Base-by-base conservation (phyloP, 306 rosid species). In the Lablab purpureus region DNA sequence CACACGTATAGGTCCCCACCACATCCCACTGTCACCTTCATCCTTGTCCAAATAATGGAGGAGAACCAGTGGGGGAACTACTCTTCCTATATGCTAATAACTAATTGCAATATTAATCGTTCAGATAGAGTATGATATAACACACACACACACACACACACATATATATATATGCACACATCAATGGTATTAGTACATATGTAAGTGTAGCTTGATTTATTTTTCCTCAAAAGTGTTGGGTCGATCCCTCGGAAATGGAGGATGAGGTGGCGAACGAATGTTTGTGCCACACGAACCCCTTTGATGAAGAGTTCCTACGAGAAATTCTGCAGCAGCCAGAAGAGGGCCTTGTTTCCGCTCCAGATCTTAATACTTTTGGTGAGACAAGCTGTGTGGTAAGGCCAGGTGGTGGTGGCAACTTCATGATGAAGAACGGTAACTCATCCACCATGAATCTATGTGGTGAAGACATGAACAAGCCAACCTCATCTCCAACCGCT, bases 261-360 rank as follows among this genome's bases (percentile, higher is more conserved):
- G 79, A 64, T n/a, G 47, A 65, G 28, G 21, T 17, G 10, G 23
- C 49, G 8, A 18, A 59, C 30, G 72, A 11, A 46, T 15, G 80
- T 21, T 64, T 67, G 15, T 19, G 40, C 22, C 37, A 56, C 28
- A 58, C 37, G 14, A 69, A 22, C 21, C n/a, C 25, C 28, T 37
- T 75, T 67, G 81, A 67, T 6, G 81, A 81, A 75, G 81, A 81
- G 55, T 68, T 59, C 46, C 77, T 81, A 0, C 58, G 77, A 81
- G 80, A 81, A 23, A 81, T 74, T 60, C 19, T 81, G n/a, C 70
- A 14, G 30, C 72, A 75, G 27, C 65, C 81, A 8, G 22, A 36
- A 41, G 74, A 28, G 23, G 17, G 9, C 7, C 1, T 54, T 19
- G 60, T 34, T 2, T 7, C 54, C 0, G 7, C 59, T 19, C 49